These are phyloP conservation scores for Lasiosphaeria miniovina DNA, from an alignment of 495 filamentous ascomycete genomes.

Conservation along the genomic window DNA sequence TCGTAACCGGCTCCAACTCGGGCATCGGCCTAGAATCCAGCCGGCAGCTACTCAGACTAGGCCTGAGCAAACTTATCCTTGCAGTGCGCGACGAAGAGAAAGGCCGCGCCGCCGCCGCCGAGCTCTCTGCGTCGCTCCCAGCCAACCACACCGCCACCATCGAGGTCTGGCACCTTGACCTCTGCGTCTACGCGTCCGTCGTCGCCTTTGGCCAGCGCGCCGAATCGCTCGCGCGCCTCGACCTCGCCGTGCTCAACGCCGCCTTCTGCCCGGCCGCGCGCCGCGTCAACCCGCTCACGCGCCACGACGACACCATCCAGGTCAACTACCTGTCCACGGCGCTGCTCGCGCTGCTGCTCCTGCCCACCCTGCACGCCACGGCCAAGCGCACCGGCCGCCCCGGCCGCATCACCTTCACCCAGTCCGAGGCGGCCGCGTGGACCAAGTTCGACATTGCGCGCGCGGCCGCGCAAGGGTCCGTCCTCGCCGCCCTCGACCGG, in stretches of 20 bases:
- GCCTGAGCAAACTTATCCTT: constrained; percentile 49
- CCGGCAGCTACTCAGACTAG: constrained; percentile 44
- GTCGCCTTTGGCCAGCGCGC: constrained; percentile 41
- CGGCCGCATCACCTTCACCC: no score
- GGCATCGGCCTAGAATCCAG: constrained; percentile 53
- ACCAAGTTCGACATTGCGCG: no score
- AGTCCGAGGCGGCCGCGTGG: no score
- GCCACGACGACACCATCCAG: constrained; percentile 47
- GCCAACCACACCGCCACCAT: constrained; percentile 38
- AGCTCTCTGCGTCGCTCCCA: no score
- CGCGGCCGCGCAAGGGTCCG: no score
- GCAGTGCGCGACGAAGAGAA: constrained; percentile 49
- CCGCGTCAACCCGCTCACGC: constrained; percentile 32
- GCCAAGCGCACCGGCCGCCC: no score
- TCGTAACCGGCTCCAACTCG: no score
- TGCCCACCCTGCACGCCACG: no score
- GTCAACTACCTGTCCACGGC: constrained; percentile 49
- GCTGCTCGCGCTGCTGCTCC: constrained; percentile 48
- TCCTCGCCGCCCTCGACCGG: no score
- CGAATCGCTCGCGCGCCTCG: constrained; percentile 37
- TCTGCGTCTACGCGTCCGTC: constrained; percentile 46
- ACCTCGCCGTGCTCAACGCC: constrained; percentile 55
- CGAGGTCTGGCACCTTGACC: constrained; percentile 55
- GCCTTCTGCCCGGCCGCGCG: constrained; percentile 37
- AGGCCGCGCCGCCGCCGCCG: constrained; percentile 42